Percentiles rank a stretch among this genome's conserved stretches.
These are phyloP conservation scores for Apiospora aurea DNA, from an alignment of 2,329 filamentous ascomycete species.

Conservation along the genomic window DNA sequence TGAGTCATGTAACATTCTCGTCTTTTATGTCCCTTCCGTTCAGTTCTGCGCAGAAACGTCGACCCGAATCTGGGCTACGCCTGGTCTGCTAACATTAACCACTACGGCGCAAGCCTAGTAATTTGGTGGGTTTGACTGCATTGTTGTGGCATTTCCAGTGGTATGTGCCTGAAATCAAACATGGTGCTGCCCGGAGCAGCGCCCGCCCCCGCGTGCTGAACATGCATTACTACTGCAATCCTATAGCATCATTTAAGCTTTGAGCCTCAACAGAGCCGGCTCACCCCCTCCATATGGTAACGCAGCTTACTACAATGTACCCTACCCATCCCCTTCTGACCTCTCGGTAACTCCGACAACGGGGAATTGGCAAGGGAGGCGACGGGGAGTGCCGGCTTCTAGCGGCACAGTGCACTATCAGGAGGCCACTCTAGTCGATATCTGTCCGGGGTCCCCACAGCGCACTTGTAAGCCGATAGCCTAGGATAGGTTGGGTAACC, in stretches of 20 bases:
- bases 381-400: slow-evolving; percentile 3
- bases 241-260: background rate
- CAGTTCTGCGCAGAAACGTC: background rate
- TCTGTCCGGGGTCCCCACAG: slow-evolving; percentile 7
- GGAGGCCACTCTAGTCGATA: background rate
- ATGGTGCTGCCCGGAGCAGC: background rate
- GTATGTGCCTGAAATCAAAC: background rate
- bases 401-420: slow-evolving; percentile 15
- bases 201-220: background rate
- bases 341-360: slow-evolving; percentile 12
- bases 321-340: background rate
- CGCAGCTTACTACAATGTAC: background rate
- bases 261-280: background rate
- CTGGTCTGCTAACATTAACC: background rate
- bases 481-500: background rate
- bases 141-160: background rate
- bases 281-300: background rate
- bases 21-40: too few relatives aligned
- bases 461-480: background rate
- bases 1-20: background rate
- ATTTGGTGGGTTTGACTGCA: background rate
- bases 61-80: too few relatives aligned
- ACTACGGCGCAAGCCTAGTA: background rate
- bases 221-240: background rate
- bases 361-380: background rate